These are phyloP conservation scores for Leishmania tropica DNA, from an alignment of 208 protist genomes.

Conservation along the genomic window DNA sequence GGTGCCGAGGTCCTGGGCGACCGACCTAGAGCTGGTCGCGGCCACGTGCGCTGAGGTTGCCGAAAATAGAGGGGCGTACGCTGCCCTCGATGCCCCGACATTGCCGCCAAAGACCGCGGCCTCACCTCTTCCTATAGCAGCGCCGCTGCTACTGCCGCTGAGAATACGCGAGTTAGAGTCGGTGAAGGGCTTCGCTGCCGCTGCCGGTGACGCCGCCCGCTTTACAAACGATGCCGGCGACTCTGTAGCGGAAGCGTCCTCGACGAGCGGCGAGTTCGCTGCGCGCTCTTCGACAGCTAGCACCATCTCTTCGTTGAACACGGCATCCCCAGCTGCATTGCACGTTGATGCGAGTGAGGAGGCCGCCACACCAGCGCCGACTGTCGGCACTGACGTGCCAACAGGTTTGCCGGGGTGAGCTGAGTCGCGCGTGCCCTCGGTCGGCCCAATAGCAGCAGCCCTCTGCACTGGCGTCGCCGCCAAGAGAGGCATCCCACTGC, in stretches of 20 bases:
- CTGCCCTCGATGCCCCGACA: not conserved
- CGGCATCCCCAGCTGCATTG: not conserved
- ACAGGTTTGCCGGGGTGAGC: not conserved
- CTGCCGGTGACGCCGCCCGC: not conserved
- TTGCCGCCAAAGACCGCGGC: not conserved
- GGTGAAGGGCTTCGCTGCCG: slow-evolving; percentile 2
- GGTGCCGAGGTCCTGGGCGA: not conserved
- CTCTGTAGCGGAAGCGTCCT: not conserved
- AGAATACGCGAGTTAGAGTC: not conserved
- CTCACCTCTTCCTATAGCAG: not conserved
- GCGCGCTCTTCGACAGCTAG: too few relatives aligned
- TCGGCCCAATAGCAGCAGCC: not conserved
- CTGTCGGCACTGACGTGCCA: not conserved
- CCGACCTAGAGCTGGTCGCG: not conserved
- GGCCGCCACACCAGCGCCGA: not conserved
- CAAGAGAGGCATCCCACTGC: slow-evolving; percentile 15
- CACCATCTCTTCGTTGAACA: not conserved
- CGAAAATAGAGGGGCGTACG: not conserved
- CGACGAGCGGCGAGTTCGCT: not conserved
- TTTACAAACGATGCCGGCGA: slow-evolving; percentile 22
- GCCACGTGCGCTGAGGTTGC: not conserved
- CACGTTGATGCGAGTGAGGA: not conserved
- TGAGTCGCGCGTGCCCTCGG: not conserved
- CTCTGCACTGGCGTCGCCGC: slow-evolving; percentile 9
- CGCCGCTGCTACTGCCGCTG: not conserved